Percentiles rank a stretch among this genome's conserved stretches.
phyloP scores from a whole-genome alignment of 495 filamentous ascomycete species.

The Lophium mytilinum region DNA sequence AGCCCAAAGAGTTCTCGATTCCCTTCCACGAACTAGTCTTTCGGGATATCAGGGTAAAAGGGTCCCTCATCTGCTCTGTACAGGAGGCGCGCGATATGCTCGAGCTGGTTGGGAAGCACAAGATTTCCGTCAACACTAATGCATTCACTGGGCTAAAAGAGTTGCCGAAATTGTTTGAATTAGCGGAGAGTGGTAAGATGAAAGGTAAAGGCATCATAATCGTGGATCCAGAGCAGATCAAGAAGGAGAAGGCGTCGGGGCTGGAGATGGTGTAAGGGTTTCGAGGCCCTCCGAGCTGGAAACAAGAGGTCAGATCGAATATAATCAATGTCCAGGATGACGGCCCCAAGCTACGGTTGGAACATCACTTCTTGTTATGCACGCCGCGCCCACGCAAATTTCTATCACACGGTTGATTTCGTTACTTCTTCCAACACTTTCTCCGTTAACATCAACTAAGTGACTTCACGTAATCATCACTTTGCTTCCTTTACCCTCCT shows the following conservation, averaged over 20 bases:
- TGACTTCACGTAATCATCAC: too few relatives aligned
- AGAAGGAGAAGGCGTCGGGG: conserved; percentile 12
- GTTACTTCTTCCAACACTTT: too few relatives aligned
- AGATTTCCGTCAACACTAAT: conserved; percentile 44
- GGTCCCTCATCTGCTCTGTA: conserved; percentile 40
- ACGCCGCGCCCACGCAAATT: too few relatives aligned
- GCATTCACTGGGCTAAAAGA: conserved; percentile 46
- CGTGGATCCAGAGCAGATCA: conserved; percentile 32
- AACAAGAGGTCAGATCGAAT: too few relatives aligned
- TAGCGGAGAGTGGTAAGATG: conserved; percentile 44
- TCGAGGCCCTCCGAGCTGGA: too few relatives aligned
- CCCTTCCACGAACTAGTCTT: conserved; percentile 49
- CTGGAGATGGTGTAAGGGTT: conserved; percentile 2
- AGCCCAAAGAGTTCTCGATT: conserved; percentile 39
- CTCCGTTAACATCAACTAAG: too few relatives aligned
- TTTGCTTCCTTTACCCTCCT: too few relatives aligned
- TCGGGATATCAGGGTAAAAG: conserved; percentile 45
- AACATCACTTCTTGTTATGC: too few relatives aligned
- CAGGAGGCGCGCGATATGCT: conserved; percentile 46
- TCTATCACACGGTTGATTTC: too few relatives aligned
- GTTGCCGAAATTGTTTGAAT: conserved; percentile 41
- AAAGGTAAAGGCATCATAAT: conserved; percentile 48
- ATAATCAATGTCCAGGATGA: too few relatives aligned
- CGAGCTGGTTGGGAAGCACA: conserved; percentile 41
- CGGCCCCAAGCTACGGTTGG: too few relatives aligned